Percentiles rank a stretch among this genome's conserved stretches.
Evolutionary conservation across 164 flowering plant species (phyloP).

Genomic region (Kingdonia uniflora): DNA sequence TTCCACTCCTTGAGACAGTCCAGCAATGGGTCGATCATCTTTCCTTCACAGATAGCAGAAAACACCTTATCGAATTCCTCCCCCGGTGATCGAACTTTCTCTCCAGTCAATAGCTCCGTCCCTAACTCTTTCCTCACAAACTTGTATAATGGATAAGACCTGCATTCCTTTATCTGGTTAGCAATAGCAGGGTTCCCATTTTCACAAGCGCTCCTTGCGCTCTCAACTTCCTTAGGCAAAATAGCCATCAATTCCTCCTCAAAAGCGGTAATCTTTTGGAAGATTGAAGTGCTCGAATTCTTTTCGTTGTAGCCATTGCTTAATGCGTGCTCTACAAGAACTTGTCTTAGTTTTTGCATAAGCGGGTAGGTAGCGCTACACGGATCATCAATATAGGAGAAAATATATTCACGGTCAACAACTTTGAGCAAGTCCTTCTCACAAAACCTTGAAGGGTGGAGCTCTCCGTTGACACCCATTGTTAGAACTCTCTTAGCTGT

Average conservation of each 20-base stretch:
- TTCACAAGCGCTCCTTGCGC: too few relatives aligned
- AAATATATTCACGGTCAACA: not conserved
- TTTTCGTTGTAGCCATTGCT: not conserved
- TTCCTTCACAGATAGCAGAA: constrained; percentile 32
- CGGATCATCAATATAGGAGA: constrained; percentile 4
- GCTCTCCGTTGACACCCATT: not conserved
- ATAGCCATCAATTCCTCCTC: not conserved
- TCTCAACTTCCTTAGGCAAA: too few relatives aligned
- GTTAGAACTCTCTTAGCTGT: not conserved
- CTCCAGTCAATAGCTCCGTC: constrained; percentile 35
- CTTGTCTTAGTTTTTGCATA: constrained; percentile 3
- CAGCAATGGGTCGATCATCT: constrained; percentile 26
- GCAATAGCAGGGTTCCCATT: not conserved
- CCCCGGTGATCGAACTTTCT: constrained; percentile 36
- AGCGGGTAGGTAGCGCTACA: not conserved
- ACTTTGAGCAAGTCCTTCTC: constrained; percentile 2
- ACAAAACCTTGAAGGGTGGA: constrained; percentile 1
- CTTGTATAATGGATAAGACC: not conserved
- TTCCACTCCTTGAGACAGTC: constrained; percentile 15
- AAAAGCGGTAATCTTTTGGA: constrained; percentile 32
- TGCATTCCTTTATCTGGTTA: not conserved
- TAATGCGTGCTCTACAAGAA: constrained; percentile 1
- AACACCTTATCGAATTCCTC: constrained; percentile 44
- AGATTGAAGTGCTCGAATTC: constrained; percentile 16
- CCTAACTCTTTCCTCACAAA: constrained; percentile 35